A percentile compares a stretch with the other conserved stretches of the same genome.
phyloP scores from a whole-genome alignment of 768 basidiomycete species.

The Tephrocybe sp. region DNA sequence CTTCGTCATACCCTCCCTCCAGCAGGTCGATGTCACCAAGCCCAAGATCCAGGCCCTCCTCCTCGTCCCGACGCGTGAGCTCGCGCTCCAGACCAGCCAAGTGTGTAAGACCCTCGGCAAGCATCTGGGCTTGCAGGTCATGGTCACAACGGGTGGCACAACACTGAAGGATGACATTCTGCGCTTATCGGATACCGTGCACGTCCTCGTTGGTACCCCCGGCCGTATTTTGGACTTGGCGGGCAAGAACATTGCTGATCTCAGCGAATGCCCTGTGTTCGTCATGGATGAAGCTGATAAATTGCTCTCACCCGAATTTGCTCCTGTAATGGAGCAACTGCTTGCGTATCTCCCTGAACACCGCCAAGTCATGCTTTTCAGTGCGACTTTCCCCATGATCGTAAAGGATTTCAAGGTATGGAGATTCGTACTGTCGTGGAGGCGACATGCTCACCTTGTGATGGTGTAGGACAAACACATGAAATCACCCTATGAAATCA shows the following conservation, averaged over 20 bases:
- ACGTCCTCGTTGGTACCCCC: conserved; percentile 96
- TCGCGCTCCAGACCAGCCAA: conserved; percentile 97
- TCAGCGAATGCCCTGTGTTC: conserved; percentile 92
- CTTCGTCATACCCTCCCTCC: conserved; percentile 95
- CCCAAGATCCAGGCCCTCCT: conserved; percentile 94
- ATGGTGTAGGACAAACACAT: conserved; percentile 87
- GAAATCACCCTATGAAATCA: conserved; percentile 94
- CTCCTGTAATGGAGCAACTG: conserved; percentile 97
- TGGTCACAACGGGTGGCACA: conserved; percentile 99
- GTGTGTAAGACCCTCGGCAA: conserved; percentile 97
- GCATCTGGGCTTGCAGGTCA: conserved; percentile 93
- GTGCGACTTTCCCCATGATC: conserved; percentile 97
- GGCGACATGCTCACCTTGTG: conserved; percentile 10
- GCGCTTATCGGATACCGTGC: conserved; percentile 83
- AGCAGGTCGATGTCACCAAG: conserved; percentile 81
- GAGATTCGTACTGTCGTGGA: not conserved
- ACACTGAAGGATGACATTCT: conserved; percentile 98
- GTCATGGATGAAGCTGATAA: conserved; percentile 99
- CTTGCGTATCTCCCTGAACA: conserved; percentile 79
- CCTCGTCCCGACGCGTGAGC: conserved; percentile 97
- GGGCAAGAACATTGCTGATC: conserved; percentile 89
- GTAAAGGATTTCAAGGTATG: conserved; percentile 97
- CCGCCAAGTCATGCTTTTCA: conserved; percentile 98
- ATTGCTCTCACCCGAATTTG: conserved; percentile 94
- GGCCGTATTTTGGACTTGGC: conserved; percentile 94